Evolutionary conservation across 306 rosid species (phyloP).

Genomic region (Rosa lucieae): DNA sequence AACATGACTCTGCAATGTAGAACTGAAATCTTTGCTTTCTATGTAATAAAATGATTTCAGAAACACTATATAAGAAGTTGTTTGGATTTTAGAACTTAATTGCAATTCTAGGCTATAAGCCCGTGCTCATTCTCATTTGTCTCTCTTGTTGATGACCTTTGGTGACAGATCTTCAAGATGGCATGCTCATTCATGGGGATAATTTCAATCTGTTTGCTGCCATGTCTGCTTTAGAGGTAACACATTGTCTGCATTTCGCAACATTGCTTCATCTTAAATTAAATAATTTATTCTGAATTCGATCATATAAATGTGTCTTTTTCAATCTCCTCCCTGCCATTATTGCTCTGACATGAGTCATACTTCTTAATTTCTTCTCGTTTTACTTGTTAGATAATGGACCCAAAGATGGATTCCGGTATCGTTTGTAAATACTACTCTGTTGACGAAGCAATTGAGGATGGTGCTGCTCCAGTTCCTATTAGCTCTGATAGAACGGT

Average conservation of each 20-base stretch:
- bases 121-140: background rate
- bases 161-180: slow-evolving; percentile 85
- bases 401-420: slow-evolving; percentile 99
- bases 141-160: slow-evolving; percentile 18
- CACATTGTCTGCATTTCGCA: background rate
- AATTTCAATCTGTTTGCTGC: slow-evolving; percentile 95
- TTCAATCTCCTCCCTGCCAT: background rate
- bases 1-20: background rate
- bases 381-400: slow-evolving; percentile 74
- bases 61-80: background rate
- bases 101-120: background rate
- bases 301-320: background rate
- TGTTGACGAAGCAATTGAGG: slow-evolving; percentile 90
- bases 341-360: background rate
- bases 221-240: slow-evolving; percentile 97
- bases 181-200: slow-evolving; percentile 90
- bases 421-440: slow-evolving; percentile 79
- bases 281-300: background rate
- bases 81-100: background rate
- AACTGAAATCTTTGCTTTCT: background rate
- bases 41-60: background rate
- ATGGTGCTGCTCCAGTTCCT: slow-evolving; percentile 97
- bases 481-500: slow-evolving; percentile 64
- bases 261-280: background rate
- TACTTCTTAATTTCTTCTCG: background rate